phyloP scores from a whole-genome alignment of 352 stramenopile species.

The Phytophthora sp. region DNA sequence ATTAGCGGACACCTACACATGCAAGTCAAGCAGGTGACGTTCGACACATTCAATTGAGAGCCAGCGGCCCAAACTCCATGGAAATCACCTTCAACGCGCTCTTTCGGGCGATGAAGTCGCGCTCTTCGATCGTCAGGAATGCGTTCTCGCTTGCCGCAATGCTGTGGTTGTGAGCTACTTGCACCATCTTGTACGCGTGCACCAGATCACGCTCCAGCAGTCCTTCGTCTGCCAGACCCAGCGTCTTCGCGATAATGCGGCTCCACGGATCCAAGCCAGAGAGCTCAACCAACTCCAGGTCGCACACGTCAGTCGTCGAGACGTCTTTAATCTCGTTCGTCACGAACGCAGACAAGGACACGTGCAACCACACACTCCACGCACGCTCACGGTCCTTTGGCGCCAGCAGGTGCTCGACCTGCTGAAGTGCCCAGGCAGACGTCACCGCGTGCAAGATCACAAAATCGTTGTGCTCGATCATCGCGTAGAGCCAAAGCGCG shows the following conservation, averaged over 20 bases:
- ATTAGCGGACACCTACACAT: too few species aligned
- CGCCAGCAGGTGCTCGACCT: slow-evolving; percentile 39
- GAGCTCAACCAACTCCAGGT: slow-evolving; percentile 19
- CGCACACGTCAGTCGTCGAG: slow-evolving; percentile 34
- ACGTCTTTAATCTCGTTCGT: slow-evolving; percentile 31
- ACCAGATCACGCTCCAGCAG: slow-evolving; percentile 33
- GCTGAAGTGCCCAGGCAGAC: slow-evolving; percentile 42
- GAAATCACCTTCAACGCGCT: slow-evolving; percentile 56
- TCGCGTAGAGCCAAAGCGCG: slow-evolving; percentile 43
- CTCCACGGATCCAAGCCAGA: slow-evolving; percentile 41
- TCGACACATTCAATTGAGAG: slow-evolving; percentile 10
- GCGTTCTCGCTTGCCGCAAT: slow-evolving; percentile 17
- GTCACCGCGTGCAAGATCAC: slow-evolving; percentile 46
- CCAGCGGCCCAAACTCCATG: slow-evolving; percentile 29
- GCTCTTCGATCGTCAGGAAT: slow-evolving; percentile 50
- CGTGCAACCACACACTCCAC: slow-evolving; percentile 46
- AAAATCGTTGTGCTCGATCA: slow-evolving; percentile 48
- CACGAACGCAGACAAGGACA: slow-evolving; percentile 41
- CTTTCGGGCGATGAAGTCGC: slow-evolving; percentile 48
- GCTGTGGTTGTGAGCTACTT: slow-evolving; percentile 49
- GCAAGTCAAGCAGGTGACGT: too few species aligned
- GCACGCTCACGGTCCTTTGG: slow-evolving; percentile 26
- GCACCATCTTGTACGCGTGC: slow-evolving; percentile 70
- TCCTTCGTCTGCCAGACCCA: slow-evolving; percentile 44
- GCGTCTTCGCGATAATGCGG: slow-evolving; percentile 43